Base-by-base conservation (phyloP, 345 rosid genomes). In the Citrus hindsii region DNA sequence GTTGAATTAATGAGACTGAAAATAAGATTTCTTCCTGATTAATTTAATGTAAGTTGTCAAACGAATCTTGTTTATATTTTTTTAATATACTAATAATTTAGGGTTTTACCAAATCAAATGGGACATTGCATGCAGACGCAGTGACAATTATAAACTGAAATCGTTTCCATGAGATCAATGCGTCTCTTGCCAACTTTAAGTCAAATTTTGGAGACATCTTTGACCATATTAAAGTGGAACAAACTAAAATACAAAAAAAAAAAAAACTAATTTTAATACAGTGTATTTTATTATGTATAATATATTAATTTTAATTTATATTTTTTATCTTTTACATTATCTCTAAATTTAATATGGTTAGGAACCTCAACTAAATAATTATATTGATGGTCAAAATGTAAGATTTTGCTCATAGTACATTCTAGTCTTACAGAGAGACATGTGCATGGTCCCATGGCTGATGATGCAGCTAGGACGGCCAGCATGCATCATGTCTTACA, bases 271-370 rank as follows among this genome's bases (percentile, higher is more conserved):
- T 37, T 38, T 40, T 40, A 9, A 40, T 40, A 0, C 10, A 2
- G 0, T 40, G 0, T 40, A 40, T 40, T 40, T 9, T 40, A 9
- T 40, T 40, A 2, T 32, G 33, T 40, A 10, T 38, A 40, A 0
- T 9, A 40, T 2, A 40, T 9, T 2, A 2, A 40, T 38, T 38
- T 38, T 38, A 40, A 40, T 40, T 0, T 40, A 0, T 40, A 10
- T 40, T 13, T 46, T 46, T 46, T 10, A 3, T 10, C 4, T 46
- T 12, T 13, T 46, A 46, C 5, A 2, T 3, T 13, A 46, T 46
- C 18, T 1, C 4, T 46, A 1, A 46, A 0, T 42, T 42, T 42
- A 42, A 10, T 40, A 40, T 40, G 12, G 46, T 8, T 9, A 8
- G 1, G 0, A 9, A 40, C 9, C 12, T 2, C 9, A 40, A 48